Percentiles rank a stretch among this genome's conserved stretches.
Conservation (phyloP, 129 eudicot genomes). For the Ambrosia artemisiifolia region DNA sequence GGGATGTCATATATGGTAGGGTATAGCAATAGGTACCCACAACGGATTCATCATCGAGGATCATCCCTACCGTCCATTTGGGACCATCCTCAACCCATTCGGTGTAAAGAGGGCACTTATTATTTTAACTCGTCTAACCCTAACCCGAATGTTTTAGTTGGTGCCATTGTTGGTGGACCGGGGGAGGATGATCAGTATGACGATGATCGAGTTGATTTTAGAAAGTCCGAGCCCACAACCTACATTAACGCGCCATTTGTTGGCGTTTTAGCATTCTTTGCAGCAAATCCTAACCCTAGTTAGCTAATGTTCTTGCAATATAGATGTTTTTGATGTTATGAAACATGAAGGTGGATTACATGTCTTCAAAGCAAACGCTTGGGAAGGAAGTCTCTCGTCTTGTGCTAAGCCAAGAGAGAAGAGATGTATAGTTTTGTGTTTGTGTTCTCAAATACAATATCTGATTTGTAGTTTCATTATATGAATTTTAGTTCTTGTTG, state of each 20-base stretch:
- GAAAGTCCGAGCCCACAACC: slow-evolving; percentile 87
- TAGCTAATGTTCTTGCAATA: slow-evolving; percentile 10
- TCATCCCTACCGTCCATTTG: slow-evolving; percentile 72
- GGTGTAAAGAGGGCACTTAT: slow-evolving; percentile 75
- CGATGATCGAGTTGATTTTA: slow-evolving; percentile 72
- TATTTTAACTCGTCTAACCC: slow-evolving; percentile 65
- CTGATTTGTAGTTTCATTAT: too few relatives aligned
- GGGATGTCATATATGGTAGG: slow-evolving; percentile 98
- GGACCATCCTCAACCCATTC: slow-evolving; percentile 62
- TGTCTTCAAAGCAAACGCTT: slow-evolving; percentile 9
- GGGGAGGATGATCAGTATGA: slow-evolving; percentile 73
- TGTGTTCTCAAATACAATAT: too few relatives aligned
- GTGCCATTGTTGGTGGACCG: slow-evolving; percentile 94
- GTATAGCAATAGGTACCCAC: slow-evolving; percentile 67
- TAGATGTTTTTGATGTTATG: not conserved
- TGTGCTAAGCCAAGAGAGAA: slow-evolving; percentile 64
- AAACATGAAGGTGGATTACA: not conserved
- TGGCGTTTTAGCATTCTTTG: slow-evolving; percentile 80
- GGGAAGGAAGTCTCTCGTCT: slow-evolving; percentile 68
- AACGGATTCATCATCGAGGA: slow-evolving; percentile 86
- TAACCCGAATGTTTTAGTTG: slow-evolving; percentile 67
- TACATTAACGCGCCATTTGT: slow-evolving; percentile 95
- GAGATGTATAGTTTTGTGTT: slow-evolving; percentile 24
- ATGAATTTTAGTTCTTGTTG: too few relatives aligned
- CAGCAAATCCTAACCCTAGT: slow-evolving; percentile 57